phyloP scores from a whole-genome alignment of 1,139 yeast species.

The Nakaseomyces uthaithaninus region DNA sequence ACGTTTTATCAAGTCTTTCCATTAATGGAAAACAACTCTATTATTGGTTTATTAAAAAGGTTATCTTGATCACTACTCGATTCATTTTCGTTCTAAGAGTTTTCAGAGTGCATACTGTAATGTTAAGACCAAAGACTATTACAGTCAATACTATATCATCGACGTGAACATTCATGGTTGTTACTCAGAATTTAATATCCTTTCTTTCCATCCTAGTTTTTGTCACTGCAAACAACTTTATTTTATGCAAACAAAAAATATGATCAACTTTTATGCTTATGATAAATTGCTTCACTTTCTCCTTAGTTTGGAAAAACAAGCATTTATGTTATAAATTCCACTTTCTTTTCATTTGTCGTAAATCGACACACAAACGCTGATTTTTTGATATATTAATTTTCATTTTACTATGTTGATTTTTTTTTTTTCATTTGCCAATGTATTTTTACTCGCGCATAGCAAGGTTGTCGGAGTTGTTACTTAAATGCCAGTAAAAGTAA shows the following conservation, averaged over 20 bases:
- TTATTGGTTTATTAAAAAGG: neutral
- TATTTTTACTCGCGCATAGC: slow-evolving; percentile 1
- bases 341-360: no score
- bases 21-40: neutral
- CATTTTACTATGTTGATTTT: neutral
- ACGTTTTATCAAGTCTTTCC: neutral
- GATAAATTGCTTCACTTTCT: no score
- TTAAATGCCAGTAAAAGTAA: no score
- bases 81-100: neutral
- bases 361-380: no score
- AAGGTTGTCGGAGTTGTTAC: neutral
- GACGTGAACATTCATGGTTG: slow-evolving; percentile 1
- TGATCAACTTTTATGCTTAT: no score
- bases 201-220: no score
- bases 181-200: no score
- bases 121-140: neutral
- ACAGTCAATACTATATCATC: no score
- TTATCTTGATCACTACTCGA: neutral
- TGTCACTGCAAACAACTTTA: no score
- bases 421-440: neutral
- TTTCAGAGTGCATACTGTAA: neutral
- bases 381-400: slow-evolving; percentile 4
- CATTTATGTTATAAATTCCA: no score
- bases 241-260: no score
- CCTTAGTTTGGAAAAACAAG: no score